phyloP scores from a whole-genome alignment of 495 filamentous ascomycete genomes.

The Talaromyces borbonicus region DNA sequence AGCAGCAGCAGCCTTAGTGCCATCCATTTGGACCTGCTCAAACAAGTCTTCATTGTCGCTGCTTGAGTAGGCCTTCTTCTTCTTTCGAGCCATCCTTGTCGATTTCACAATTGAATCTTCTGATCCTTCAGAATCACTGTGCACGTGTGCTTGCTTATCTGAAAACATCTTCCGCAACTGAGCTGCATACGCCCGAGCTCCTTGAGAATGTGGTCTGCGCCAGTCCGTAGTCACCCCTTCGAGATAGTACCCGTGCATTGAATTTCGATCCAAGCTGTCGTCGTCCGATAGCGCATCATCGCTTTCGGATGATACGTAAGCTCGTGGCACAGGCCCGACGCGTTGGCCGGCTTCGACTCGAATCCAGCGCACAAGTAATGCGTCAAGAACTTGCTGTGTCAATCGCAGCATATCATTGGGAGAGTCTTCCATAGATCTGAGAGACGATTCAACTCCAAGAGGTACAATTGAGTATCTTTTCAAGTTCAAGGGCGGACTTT shows the following conservation, averaged over 20 bases:
- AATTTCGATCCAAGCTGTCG: constrained; percentile 17
- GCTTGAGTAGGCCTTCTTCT: constrained; percentile 7
- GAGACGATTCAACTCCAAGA: constrained; percentile 22
- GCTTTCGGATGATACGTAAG: constrained; percentile 13
- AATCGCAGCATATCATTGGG: constrained; percentile 32
- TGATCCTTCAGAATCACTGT: constrained; percentile 26
- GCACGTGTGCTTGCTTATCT: constrained; percentile 27
- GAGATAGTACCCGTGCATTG: constrained; percentile 24
- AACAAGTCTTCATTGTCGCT: constrained; percentile 12
- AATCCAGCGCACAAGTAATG: constrained; percentile 28
- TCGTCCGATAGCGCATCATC: constrained; percentile 20
- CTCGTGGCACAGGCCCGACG: background rate
- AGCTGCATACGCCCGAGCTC: constrained; percentile 19
- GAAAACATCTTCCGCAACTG: constrained; percentile 20
- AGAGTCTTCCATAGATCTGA: constrained; percentile 25
- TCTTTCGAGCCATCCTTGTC: constrained; percentile 10
- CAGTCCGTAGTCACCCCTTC: constrained; percentile 26
- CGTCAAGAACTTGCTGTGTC: constrained; percentile 27
- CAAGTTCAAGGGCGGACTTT: constrained; percentile 17
- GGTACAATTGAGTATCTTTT: constrained; percentile 21
- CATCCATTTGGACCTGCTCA: constrained; percentile 3
- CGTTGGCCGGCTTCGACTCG: constrained; percentile 9
- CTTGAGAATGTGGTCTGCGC: constrained; percentile 25
- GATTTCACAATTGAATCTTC: constrained; percentile 2
- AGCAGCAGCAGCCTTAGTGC: constrained; percentile 3